Conservation (phyloP, 1,139 yeast genomes). For the Geotrichum candidum region DNA sequence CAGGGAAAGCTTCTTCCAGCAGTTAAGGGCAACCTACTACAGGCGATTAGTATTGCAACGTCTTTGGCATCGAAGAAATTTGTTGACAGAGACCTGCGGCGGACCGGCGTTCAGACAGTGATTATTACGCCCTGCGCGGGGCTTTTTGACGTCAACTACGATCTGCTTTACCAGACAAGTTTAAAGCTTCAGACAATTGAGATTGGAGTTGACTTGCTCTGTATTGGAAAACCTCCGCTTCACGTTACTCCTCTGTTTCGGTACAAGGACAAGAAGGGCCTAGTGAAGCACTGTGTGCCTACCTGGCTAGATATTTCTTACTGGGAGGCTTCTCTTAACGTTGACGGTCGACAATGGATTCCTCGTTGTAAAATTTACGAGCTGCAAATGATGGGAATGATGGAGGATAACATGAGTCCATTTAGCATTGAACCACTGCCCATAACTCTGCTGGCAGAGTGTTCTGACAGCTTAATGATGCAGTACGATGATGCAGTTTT, state of each 20-base stretch:
- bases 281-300: constrained; percentile 64
- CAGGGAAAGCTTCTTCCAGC: constrained; percentile 59
- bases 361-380: constrained; percentile 93
- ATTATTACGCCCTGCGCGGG: constrained; percentile 92
- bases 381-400: constrained; percentile 94
- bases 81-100: constrained; percentile 76
- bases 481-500: constrained; percentile 48
- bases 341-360: constrained; percentile 60
- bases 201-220: constrained; percentile 78
- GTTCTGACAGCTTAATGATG: constrained; percentile 50
- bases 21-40: constrained; percentile 80
- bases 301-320: constrained; percentile 94
- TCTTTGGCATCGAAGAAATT: constrained; percentile 75
- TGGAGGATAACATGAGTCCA: constrained; percentile 76
- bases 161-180: constrained; percentile 66
- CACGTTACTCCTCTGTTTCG: constrained; percentile 87
- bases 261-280: constrained; percentile 45
- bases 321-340: constrained; percentile 50
- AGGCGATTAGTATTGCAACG: constrained; percentile 78
- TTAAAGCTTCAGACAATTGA: constrained; percentile 70
- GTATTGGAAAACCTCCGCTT: constrained; percentile 83
- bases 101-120: constrained; percentile 78
- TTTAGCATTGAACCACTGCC: constrained; percentile 55
- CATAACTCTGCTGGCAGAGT: constrained; percentile 21
- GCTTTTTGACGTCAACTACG: constrained; percentile 81